Evolutionary conservation across 495 filamentous ascomycete genomes (phyloP).

Genomic region (Hypoxylon rickii): DNA sequence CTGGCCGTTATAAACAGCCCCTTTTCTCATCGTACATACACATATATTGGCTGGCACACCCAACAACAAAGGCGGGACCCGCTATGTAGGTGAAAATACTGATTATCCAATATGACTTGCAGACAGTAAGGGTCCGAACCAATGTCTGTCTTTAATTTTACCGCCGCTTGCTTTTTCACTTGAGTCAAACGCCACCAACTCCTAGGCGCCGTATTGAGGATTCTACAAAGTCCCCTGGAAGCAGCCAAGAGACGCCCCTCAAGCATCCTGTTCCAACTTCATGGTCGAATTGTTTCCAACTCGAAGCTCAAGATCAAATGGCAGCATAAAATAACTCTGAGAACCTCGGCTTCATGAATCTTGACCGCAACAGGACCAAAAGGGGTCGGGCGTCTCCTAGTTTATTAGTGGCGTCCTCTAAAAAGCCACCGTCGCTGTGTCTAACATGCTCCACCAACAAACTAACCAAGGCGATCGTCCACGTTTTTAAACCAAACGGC

Average conservation of each 20-base stretch:
- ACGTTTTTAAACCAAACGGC: neutral
- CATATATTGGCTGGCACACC: too few species aligned
- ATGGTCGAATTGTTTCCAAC: neutral
- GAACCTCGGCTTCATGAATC: conserved; percentile 6
- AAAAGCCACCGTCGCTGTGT: conserved; percentile 17
- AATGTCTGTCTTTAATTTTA: too few species aligned
- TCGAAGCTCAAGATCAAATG: neutral
- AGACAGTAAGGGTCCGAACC: too few species aligned
- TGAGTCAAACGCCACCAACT: too few species aligned
- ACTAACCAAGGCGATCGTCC: conserved; percentile 4
- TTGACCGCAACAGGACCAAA: neutral
- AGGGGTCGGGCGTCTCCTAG: conserved; percentile 6
- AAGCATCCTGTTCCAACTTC: neutral
- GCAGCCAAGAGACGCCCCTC: too few species aligned
- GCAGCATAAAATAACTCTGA: neutral
- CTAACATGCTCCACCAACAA: conserved; percentile 8
- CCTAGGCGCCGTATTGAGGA: too few species aligned
- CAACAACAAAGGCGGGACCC: too few species aligned
- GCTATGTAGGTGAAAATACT: too few species aligned
- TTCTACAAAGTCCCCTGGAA: too few species aligned
- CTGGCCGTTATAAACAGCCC: neutral
- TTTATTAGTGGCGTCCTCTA: conserved; percentile 1
- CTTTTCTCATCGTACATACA: neutral
- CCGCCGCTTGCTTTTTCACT: too few species aligned
- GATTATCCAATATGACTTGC: too few species aligned